Percentiles rank a stretch among this genome's conserved stretches.
phyloP scores from a whole-genome alignment of 257 asterid genomes.

The Solanum boliviense region DNA sequence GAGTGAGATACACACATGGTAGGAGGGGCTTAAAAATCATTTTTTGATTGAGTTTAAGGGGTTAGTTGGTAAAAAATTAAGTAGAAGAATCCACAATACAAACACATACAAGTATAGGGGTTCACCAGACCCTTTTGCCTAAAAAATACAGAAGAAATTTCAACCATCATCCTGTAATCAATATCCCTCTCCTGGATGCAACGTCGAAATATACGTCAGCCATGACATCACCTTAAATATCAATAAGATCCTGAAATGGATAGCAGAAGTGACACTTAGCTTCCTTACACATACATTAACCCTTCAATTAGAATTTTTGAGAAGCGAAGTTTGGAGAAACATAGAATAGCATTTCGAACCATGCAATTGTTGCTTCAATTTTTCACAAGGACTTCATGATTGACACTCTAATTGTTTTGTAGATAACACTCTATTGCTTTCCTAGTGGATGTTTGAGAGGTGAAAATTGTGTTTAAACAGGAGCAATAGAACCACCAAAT shows the following conservation, averaged over 20 bases:
- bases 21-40: too few species aligned
- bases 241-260: conserved; percentile 69
- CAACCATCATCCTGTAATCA: conserved; percentile 92
- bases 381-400: neutral
- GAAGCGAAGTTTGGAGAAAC: neutral
- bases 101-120: too few species aligned
- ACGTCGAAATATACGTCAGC: conserved; percentile 79
- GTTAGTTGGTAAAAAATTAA: too few species aligned
- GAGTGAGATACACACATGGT: too few species aligned
- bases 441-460: neutral
- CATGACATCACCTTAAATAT: conserved; percentile 97
- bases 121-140: too few species aligned
- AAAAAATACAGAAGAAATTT: conserved; percentile 12
- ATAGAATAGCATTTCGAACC: neutral
- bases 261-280: conserved; percentile 1
- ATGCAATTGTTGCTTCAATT: neutral
- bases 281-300: neutral
- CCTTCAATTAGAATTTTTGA: neutral
- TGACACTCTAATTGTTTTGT: neutral
- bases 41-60: too few species aligned
- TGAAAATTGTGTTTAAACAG: neutral
- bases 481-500: neutral
- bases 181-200: conserved; percentile 99
- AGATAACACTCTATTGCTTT: neutral
- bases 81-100: too few species aligned